Evolutionary conservation across 192 early-diverging fungal genomes (phyloP), one percentile per base, ranked within the genome.

Genomic region (Dimargaris verticillata): DNA sequence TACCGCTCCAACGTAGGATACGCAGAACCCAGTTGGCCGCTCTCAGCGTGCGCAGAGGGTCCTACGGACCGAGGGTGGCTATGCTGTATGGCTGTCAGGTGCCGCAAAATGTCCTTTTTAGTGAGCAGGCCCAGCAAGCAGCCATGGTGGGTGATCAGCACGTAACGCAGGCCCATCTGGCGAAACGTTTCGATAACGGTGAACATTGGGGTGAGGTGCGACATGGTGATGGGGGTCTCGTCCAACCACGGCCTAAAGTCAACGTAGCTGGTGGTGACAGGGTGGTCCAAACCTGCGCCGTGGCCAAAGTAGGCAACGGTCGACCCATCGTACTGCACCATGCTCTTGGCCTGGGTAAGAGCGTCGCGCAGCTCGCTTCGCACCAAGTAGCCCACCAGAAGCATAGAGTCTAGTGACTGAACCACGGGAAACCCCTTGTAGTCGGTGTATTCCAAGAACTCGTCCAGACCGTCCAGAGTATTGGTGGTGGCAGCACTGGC

Each of bases 341-440:
- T 18, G 26, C 20, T 66, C 5, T 28, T 14, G 51, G 49, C 49
- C 52, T 20, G 25, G 2, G 57, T 43, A 13, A 33, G 22, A 5
- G 53, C 57, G 14, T 46, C 24, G 13, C 7, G 29, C 57, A 88
- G 50, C 33, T 85, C 82, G 0, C 80, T 71, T 20, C 82, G 71
- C 15, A 73, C 72, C 24, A 90, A 83, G 64, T 87, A 91, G 3
- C 89, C 89, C 0, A 81, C 70, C 10, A 91, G 62, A 53, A 70
- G 67, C 71, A 81, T 74, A 18, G 84, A 74, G 20, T 74, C 61
- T 1, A 57, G n/a, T 2, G 77, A 76, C 44, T 77, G 65, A 26
- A 92, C 78, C 0, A 90, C 74, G 0, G 89, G 89, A 43, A 83
- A 89, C 4, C 89, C 90, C 63, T 79, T 83, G 70, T 72, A 78